These are phyloP conservation scores for Pyrenopolyporus hunteri DNA, from an alignment of 495 filamentous ascomycete genomes.

Conservation along the genomic window DNA sequence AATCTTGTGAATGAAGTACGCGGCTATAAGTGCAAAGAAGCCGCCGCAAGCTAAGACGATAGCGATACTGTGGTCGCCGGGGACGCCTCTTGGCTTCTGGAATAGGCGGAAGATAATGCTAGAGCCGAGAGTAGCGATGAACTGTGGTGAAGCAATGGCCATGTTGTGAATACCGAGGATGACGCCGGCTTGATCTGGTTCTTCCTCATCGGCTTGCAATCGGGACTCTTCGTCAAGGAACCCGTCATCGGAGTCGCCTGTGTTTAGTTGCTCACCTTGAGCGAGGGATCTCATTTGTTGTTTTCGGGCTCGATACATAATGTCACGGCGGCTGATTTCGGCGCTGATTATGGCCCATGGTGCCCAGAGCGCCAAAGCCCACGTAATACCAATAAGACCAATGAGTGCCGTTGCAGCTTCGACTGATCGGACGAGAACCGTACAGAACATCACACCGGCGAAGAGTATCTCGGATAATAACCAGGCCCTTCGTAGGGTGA, in stretches of 20 bases:
- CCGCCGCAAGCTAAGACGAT: constrained; percentile 85
- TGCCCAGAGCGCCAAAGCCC: constrained; percentile 89
- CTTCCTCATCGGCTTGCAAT: constrained; percentile 51
- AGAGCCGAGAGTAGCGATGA: constrained; percentile 81
- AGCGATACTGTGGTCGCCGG: constrained; percentile 83
- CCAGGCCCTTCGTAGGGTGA: constrained; percentile 88
- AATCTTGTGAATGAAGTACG: constrained; percentile 65
- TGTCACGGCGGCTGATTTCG: constrained; percentile 81
- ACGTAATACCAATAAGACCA: constrained; percentile 80
- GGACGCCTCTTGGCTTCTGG: constrained; percentile 81
- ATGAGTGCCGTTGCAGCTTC: constrained; percentile 73
- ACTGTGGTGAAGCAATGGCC: constrained; percentile 84
- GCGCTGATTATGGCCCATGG: constrained; percentile 90
- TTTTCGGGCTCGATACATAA: constrained; percentile 63
- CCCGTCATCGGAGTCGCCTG: constrained; percentile 1
- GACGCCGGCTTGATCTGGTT: constrained; percentile 79
- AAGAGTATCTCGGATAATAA: constrained; percentile 81
- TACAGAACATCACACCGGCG: constrained; percentile 76
- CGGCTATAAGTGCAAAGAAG: constrained; percentile 74
- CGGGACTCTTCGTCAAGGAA: constrained; percentile 36
- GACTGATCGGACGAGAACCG: constrained; percentile 73
- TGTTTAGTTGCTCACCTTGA: constrained; percentile 9
- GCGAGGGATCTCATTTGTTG: constrained; percentile 41
- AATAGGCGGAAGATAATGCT: constrained; percentile 79
- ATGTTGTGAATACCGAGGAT: constrained; percentile 93